phyloP scores from a whole-genome alignment of 768 basidiomycete species.

The Mycena filopes region DNA sequence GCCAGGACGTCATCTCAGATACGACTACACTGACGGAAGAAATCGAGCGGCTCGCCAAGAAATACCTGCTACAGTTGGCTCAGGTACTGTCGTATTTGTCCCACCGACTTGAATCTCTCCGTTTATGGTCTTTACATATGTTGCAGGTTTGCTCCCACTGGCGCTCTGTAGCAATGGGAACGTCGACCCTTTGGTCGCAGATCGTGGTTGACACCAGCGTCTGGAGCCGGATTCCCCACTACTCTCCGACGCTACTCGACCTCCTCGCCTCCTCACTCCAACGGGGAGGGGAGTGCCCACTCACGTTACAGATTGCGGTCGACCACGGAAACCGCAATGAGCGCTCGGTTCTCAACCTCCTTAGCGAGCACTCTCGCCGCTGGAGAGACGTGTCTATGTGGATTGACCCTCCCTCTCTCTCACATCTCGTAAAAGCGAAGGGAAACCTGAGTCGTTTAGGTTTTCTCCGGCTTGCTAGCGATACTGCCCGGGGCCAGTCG shows the following conservation, averaged over 20 bases:
- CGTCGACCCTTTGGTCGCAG: neutral
- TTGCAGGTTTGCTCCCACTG: neutral
- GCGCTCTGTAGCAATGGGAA: neutral
- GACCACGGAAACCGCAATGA: neutral
- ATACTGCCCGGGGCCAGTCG: too few relatives aligned
- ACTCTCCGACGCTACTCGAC: neutral
- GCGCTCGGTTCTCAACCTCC: neutral
- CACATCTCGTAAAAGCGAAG: neutral
- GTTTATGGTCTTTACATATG: too few relatives aligned
- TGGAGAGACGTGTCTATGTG: conserved; percentile 9
- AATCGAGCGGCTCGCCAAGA: neutral
- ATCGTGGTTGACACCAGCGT: neutral
- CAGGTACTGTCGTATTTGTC: neutral
- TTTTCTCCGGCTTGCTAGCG: neutral
- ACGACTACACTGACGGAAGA: neutral
- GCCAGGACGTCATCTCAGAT: neutral
- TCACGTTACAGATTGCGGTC: neutral
- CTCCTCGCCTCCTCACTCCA: conserved; percentile 1
- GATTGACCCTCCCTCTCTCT: neutral
- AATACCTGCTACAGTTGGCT: neutral
- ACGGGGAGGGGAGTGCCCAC: conserved; percentile 7
- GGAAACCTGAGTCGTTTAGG: conserved; percentile 9
- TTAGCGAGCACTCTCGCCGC: conserved; percentile 7
- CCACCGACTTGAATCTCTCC: too few relatives aligned
- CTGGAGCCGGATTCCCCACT: neutral